These are phyloP conservation scores for Platanus orientalis DNA, from an alignment of 164 flowering plant genomes.

Conservation along the genomic window DNA sequence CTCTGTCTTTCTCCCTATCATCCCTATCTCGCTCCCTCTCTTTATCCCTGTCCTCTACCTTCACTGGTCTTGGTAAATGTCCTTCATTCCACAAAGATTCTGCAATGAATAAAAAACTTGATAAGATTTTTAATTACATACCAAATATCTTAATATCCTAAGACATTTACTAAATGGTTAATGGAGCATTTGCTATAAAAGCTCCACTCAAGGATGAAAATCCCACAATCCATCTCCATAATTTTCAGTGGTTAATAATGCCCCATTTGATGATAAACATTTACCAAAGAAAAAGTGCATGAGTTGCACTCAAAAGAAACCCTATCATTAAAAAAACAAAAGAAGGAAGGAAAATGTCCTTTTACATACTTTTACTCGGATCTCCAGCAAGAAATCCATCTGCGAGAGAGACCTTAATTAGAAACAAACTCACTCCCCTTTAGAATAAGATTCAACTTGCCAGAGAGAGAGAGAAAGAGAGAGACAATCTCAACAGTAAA, in stretches of 20 bases:
- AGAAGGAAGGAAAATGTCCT: slow-evolving; percentile 8
- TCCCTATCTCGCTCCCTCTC: slow-evolving; percentile 54
- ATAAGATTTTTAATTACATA: not conserved
- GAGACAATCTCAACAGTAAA: too few relatives aligned
- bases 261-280: too few relatives aligned
- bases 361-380: slow-evolving; percentile 63
- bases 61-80: slow-evolving; percentile 36
- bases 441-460: too few relatives aligned
- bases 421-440: too few relatives aligned
- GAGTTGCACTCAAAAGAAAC: not conserved
- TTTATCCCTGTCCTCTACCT: slow-evolving; percentile 61
- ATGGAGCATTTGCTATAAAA: not conserved
- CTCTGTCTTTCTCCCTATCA: slow-evolving; percentile 54
- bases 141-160: not conserved
- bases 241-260: too few relatives aligned
- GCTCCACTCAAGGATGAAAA: too few relatives aligned
- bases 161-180: not conserved
- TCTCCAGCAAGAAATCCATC: slow-evolving; percentile 71
- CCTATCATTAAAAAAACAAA: not conserved
- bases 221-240: too few relatives aligned
- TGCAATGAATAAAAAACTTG: slow-evolving; percentile 25
- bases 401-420: slow-evolving; percentile 38
- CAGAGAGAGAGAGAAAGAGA: too few relatives aligned
- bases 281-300: not conserved
- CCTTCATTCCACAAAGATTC: slow-evolving; percentile 62